These are phyloP conservation scores for Fusarium protoensiforme DNA, from an alignment of 2,329 filamentous ascomycete genomes.

Conservation along the genomic window DNA sequence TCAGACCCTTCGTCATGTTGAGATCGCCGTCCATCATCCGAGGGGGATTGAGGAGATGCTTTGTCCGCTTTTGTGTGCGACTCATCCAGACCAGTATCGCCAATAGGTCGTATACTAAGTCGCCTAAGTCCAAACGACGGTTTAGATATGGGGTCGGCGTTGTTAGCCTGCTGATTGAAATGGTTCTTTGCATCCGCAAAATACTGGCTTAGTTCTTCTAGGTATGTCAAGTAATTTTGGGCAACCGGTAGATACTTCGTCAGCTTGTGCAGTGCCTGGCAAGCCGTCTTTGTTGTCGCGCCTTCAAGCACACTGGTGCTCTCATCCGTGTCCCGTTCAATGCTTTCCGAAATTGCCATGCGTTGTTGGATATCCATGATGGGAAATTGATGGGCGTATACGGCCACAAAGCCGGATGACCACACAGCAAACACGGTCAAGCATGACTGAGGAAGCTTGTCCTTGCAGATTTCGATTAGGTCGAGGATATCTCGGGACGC, in stretches of 20 bases:
- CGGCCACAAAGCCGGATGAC: slow-evolving; percentile 72
- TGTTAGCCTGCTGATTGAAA: not conserved
- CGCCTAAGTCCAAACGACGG: not conserved
- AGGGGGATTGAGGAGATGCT: not conserved
- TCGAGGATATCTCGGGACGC: slow-evolving; percentile 73
- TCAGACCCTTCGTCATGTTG: slow-evolving; percentile 20
- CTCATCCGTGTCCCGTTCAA: not conserved
- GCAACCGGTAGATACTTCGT: slow-evolving; percentile 18
- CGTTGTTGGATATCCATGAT: slow-evolving; percentile 69
- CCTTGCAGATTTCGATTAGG: slow-evolving; percentile 70
- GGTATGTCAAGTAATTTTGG: slow-evolving; percentile 30
- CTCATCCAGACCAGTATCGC: slow-evolving; percentile 6
- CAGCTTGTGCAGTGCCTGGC: slow-evolving; percentile 31
- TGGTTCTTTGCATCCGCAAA: slow-evolving; percentile 18
- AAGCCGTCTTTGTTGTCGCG: slow-evolving; percentile 12
- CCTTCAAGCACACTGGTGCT: slow-evolving; percentile 6
- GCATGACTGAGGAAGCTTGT: slow-evolving; percentile 74
- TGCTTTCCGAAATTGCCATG: slow-evolving; percentile 6
- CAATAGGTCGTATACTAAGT: slow-evolving; percentile 30
- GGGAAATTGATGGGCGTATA: slow-evolving; percentile 75
- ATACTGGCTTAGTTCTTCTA: slow-evolving; percentile 21
- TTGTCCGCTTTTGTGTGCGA: not conserved
- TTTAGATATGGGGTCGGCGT: not conserved
- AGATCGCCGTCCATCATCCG: slow-evolving; percentile 10
- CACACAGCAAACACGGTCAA: slow-evolving; percentile 75